A percentile compares a stretch with the other conserved stretches of the same genome.
These are phyloP conservation scores for Nissolia schottii DNA, from an alignment of 306 rosid species.

Conservation along the genomic window DNA sequence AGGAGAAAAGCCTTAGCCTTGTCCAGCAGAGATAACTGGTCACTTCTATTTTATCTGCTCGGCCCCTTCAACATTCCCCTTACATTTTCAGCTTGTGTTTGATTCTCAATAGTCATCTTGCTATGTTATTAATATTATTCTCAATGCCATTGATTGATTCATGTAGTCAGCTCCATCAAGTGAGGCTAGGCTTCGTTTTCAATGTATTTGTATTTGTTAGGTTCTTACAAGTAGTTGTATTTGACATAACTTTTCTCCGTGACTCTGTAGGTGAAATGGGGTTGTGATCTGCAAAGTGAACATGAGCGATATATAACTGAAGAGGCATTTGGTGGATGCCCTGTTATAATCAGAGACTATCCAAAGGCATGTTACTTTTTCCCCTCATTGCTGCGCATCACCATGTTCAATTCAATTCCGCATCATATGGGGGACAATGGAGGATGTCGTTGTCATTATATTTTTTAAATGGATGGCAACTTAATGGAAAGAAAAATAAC, in stretches of 20 bases:
- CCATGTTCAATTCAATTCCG: background rate
- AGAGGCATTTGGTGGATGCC: conserved; percentile 81
- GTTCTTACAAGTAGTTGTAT: conserved; percentile 5
- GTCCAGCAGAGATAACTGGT: background rate
- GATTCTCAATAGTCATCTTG: background rate
- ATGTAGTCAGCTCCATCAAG: background rate
- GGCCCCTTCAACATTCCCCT: background rate
- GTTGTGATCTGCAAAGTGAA: conserved; percentile 96
- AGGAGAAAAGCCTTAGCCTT: background rate
- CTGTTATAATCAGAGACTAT: conserved; percentile 88
- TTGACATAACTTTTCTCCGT: conserved; percentile 11
- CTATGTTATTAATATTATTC: background rate
- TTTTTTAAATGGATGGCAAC: background rate
- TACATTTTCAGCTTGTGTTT: background rate
- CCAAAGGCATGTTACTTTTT: conserved; percentile 66
- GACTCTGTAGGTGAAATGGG: conserved; percentile 78
- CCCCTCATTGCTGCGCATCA: conserved; percentile 9
- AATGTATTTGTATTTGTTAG: background rate
- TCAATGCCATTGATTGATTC: background rate
- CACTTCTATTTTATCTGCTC: background rate
- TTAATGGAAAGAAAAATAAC: background rate
- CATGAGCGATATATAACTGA: conserved; percentile 94
- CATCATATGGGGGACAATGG: background rate
- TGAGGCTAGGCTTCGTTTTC: background rate
- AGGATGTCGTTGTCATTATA: conserved; percentile 8